Base-by-base conservation (phyloP, 192 early-diverging fungal genomes). In the Anaeromyces robustus region DNA sequence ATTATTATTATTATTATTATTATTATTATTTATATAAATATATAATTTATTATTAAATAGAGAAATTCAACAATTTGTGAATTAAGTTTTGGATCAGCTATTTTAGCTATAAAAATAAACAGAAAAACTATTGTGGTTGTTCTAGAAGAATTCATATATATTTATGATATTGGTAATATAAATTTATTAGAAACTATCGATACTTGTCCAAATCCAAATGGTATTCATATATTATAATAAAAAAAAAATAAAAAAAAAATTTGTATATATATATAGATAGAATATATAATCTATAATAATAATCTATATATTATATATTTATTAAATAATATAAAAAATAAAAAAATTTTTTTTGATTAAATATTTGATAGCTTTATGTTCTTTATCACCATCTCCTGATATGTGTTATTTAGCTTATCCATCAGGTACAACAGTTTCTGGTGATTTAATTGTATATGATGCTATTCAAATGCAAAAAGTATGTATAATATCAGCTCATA, bases 161-260 rank as follows among this genome's bases (percentile, higher is more conserved):
- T 98, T 26, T 97, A 98, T 87, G 96, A 99, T 82, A 97, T 98
- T 79, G 92, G 92, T 85, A 99, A 99, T 86, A 99, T 99, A 96
- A 96, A 96, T 84, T 90, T 97, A 14, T 88, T 97, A 52, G 94
- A 97, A 82, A 96, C 95, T 0, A 96, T 99, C 82, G 96, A 99
- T 79, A 98, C 96, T 19, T 93, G 90, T 79, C 95, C 95, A 0
- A 98, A 97, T 83, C 95, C 94, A 18, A 85, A 90, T 86, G 94
- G 94, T 94, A 86, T 34, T 30, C 26, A 19, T 52, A 32, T 31
- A n/a, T n/a, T n/a, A n/a, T n/a, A n/a, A n/a, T n/a, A n/a, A n/a
- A n/a, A n/a, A n/a, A n/a, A n/a, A n/a, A n/a, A n/a, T n/a, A n/a
- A n/a, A 30, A 80, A 77, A 16, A n/a, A 52, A n/a, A 34, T 11